phyloP scores from a whole-genome alignment of 2,329 filamentous ascomycete genomes.

The Xylaria sp. region DNA sequence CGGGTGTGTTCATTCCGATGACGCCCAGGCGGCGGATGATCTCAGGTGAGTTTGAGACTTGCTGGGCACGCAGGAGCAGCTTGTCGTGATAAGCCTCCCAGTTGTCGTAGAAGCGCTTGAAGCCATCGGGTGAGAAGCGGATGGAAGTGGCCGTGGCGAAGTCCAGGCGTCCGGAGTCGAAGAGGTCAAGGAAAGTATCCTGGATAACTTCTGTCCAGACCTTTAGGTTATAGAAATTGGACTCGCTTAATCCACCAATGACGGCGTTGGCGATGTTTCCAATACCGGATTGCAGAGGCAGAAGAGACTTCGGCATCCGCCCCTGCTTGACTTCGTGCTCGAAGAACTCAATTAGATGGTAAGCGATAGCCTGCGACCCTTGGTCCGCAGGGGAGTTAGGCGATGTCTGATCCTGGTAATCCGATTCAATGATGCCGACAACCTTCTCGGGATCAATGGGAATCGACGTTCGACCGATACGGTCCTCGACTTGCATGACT shows the following conservation, averaged over 20 bases:
- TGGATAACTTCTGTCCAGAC: slow-evolving; percentile 96
- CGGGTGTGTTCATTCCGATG: slow-evolving; percentile 95
- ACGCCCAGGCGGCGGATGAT: slow-evolving; percentile 88
- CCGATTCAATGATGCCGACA: slow-evolving; percentile 84
- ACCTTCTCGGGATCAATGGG: slow-evolving; percentile 87
- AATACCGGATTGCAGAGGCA: slow-evolving; percentile 88
- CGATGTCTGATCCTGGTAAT: slow-evolving; percentile 80
- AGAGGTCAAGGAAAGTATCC: slow-evolving; percentile 92
- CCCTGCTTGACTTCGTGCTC: slow-evolving; percentile 86
- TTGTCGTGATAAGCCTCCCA: slow-evolving; percentile 85
- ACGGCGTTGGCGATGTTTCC: slow-evolving; percentile 95
- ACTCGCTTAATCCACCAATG: slow-evolving; percentile 81
- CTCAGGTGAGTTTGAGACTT: slow-evolving; percentile 89
- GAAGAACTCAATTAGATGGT: slow-evolving; percentile 82
- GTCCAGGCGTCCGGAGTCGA: slow-evolving; percentile 87
- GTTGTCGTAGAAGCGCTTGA: slow-evolving; percentile 89
- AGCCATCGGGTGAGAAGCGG: slow-evolving; percentile 90
- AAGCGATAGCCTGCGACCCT: slow-evolving; percentile 76
- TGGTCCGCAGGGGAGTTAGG: slow-evolving; percentile 83
- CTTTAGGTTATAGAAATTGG: slow-evolving; percentile 86
- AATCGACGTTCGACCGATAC: slow-evolving; percentile 84
- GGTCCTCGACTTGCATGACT: slow-evolving; percentile 85
- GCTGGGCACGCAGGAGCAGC: slow-evolving; percentile 86
- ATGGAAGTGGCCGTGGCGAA: slow-evolving; percentile 92
- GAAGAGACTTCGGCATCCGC: slow-evolving; percentile 78